Evolutionary conservation across 768 basidiomycete genomes (phyloP), one percentile per base, ranked within the genome.

Genomic region (Crucibulum laeve): DNA sequence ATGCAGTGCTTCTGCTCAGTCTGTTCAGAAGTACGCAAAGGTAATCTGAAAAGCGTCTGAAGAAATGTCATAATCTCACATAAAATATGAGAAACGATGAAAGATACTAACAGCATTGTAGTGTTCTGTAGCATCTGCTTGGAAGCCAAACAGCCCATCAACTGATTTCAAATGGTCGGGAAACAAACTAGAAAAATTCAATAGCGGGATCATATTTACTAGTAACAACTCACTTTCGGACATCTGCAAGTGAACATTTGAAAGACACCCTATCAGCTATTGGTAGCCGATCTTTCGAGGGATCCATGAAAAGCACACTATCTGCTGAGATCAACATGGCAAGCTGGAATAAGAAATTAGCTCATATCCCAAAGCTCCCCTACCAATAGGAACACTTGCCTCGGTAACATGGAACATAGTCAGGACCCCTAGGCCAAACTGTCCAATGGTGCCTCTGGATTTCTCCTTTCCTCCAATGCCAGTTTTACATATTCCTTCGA

Each of bases 371-470:
- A 10, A 25, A 43, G n/a, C n/a, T n/a, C n/a, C n/a, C n/a, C n/a
- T n/a, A 17, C 26, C 33, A 25, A 8, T 18, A 8, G 34, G 10
- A 3, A 19, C 8, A 38, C 62, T 40, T 39, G 76, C 76, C 57
- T 78, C 76, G 0, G 71, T 67, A 40, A 77, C 67, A 47, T 77
- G 73, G 45, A 71, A 80, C 65, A 77, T 72, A 0, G 74, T 70
- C 3, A 79, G 57, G 11, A 70, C 71, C 5, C 78, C 78, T 5
- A 71, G 58, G 4, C 78, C 78, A 54, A 76, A 79, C 42, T 69
- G 68, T 0, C 77, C 77, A 28, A 78, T 77, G 1, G 66, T 68
- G 42, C 67, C 66, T 1, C 40, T 46, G 17, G 52, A 52, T 1
- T 49, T 59, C 13, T 52, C 47, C 47, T 80, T 79, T 0, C 73